Evolutionary conservation across 2,329 filamentous ascomycete genomes (phyloP).

Genomic region (Leptographium galeiforme): DNA sequence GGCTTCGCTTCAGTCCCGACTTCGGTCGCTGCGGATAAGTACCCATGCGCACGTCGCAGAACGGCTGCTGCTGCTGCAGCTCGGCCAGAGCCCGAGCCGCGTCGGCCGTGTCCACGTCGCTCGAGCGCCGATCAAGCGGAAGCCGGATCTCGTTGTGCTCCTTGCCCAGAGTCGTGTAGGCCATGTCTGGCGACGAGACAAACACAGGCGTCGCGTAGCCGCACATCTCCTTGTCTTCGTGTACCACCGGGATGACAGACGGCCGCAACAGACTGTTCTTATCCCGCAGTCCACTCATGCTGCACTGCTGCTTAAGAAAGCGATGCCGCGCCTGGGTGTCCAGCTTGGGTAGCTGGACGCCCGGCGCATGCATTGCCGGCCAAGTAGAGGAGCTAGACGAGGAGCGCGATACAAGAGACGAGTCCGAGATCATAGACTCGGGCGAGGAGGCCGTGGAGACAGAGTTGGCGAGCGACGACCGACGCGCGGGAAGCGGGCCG

Average conservation of each 20-base stretch:
- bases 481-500: conserved; percentile 35
- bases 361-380: conserved; percentile 46
- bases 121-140: conserved; percentile 29
- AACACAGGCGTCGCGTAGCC: conserved; percentile 17
- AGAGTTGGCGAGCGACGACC: conserved; percentile 50
- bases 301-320: conserved; percentile 41
- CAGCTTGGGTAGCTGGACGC: conserved; percentile 29
- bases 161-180: conserved; percentile 38
- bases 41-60: conserved; percentile 15
- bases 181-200: conserved; percentile 41
- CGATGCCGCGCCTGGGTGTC: conserved; percentile 52
- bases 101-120: conserved; percentile 41
- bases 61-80: conserved; percentile 41
- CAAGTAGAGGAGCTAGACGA: conserved; percentile 50
- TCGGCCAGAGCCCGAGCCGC: conserved; percentile 47
- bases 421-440: conserved; percentile 54
- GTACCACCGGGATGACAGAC: conserved; percentile 35
- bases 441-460: conserved; percentile 51
- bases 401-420: conserved; percentile 46
- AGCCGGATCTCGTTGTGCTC: conserved; percentile 35
- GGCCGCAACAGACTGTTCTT: conserved; percentile 39
- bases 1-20: conserved; percentile 43
- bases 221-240: conserved; percentile 36
- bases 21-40: conserved; percentile 11
- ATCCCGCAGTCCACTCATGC: conserved; percentile 7